phyloP scores from a whole-genome alignment of 2,329 filamentous ascomycete genomes.

The Aureobasidium melanogenum region DNA sequence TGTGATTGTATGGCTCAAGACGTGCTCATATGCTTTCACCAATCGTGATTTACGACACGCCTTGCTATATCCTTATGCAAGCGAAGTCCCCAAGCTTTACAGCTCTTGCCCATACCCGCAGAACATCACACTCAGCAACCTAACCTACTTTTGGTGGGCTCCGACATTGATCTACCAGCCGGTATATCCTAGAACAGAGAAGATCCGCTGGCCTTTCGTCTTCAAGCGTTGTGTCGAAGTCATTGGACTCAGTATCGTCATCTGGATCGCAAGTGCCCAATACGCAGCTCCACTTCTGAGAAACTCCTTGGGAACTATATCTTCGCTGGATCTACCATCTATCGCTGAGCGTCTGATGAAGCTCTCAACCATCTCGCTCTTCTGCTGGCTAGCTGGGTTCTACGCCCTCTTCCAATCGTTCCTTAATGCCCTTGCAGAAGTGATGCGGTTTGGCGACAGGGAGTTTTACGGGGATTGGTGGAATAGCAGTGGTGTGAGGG shows the following conservation, averaged over 20 bases:
- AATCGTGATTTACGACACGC: slow-evolving; percentile 92
- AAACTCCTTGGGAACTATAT: slow-evolving; percentile 85
- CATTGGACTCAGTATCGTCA: slow-evolving; percentile 70
- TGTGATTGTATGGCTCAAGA: slow-evolving; percentile 93
- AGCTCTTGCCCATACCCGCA: slow-evolving; percentile 73
- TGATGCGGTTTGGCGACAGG: slow-evolving; percentile 82
- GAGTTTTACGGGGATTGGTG: slow-evolving; percentile 98
- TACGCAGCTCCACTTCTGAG: slow-evolving; percentile 84
- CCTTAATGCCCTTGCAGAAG: slow-evolving; percentile 82
- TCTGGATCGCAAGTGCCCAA: slow-evolving; percentile 91
- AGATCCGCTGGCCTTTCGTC: slow-evolving; percentile 82
- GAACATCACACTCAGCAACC: slow-evolving; percentile 81
- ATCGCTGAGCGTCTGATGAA: slow-evolving; percentile 90
- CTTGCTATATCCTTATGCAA: slow-evolving; percentile 34
- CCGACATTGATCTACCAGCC: slow-evolving; percentile 96
- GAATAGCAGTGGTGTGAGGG: slow-evolving; percentile 79
- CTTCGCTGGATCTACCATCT: slow-evolving; percentile 66
- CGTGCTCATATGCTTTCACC: slow-evolving; percentile 89
- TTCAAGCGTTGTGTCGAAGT: slow-evolving; percentile 73
- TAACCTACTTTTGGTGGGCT: slow-evolving; percentile 96
- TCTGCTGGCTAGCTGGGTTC: slow-evolving; percentile 97
- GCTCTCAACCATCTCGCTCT: slow-evolving; percentile 84
- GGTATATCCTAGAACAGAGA: slow-evolving; percentile 77
- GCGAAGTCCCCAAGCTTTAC: slow-evolving; percentile 79
- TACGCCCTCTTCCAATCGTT: slow-evolving; percentile 93